Conservation (phyloP, 192 early-diverging fungal genomes). For the Pilaira anomala region DNA sequence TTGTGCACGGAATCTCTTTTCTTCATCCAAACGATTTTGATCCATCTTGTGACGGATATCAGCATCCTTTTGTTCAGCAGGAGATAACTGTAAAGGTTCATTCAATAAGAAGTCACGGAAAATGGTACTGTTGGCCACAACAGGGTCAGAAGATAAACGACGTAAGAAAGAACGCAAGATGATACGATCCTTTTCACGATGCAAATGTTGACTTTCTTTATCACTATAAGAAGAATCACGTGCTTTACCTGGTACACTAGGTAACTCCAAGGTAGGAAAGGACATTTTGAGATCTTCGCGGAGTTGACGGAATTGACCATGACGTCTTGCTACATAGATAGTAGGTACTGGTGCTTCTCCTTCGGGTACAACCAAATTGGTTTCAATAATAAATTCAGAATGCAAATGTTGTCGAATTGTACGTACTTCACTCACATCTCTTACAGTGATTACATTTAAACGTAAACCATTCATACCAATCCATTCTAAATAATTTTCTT, state of each 20-base stretch:
- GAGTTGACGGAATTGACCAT: constrained; percentile 45
- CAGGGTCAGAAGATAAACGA: constrained; percentile 29
- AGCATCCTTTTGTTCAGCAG: constrained; percentile 36
- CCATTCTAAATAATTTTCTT: constrained; percentile 15
- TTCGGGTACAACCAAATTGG: constrained; percentile 13
- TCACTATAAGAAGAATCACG: constrained; percentile 26
- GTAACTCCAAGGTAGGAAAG: constrained; percentile 47
- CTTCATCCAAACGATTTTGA: constrained; percentile 37
- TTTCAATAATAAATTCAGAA: constrained; percentile 45
- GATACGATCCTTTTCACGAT: constrained; percentile 52
- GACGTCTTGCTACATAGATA: constrained; percentile 40
- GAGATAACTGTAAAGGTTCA: constrained; percentile 34
- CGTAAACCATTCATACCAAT: constrained; percentile 36
- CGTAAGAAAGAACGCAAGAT: constrained; percentile 43
- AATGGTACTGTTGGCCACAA: constrained; percentile 27
- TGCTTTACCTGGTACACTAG: constrained; percentile 39
- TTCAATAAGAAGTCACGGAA: constrained; percentile 43
- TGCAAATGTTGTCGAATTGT: constrained; percentile 43
- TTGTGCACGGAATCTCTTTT: constrained; percentile 41
- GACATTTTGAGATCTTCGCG: constrained; percentile 38
- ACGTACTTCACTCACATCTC: constrained; percentile 33
- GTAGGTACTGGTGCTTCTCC: neutral
- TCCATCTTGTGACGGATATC: constrained; percentile 40
- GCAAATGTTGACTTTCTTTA: constrained; percentile 13
- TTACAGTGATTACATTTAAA: constrained; percentile 48